phyloP scores from a whole-genome alignment of 1,284 basidiomycete genomes.

The Coniferiporia sulphurascens region DNA sequence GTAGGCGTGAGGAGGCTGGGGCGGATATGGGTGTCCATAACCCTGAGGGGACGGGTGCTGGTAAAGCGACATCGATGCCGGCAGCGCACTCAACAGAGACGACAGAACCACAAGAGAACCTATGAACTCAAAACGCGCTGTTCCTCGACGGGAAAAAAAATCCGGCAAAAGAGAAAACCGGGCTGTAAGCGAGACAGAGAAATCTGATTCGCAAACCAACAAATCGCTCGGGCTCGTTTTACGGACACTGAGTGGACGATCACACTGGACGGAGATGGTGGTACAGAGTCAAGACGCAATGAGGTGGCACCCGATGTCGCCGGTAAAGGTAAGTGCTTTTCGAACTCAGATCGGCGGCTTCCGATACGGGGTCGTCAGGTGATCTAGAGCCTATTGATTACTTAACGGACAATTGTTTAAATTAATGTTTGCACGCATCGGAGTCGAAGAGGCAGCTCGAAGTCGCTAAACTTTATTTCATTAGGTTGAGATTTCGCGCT shows the following conservation, averaged over 20 bases:
- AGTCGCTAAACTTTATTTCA: not conserved
- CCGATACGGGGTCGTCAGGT: not conserved
- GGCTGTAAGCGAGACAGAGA: conserved; percentile 8
- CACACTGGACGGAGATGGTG: conserved; percentile 32
- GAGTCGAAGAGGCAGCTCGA: not conserved
- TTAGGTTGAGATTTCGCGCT: not conserved
- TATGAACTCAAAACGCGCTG: not conserved
- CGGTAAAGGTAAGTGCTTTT: not conserved
- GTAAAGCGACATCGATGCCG: conserved; percentile 16
- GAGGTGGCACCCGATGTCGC: not conserved
- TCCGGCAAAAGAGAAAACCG: not conserved
- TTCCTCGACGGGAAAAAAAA: not conserved
- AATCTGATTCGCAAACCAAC: conserved; percentile 8
- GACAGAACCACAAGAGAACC: not conserved
- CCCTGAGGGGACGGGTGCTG: conserved; percentile 9
- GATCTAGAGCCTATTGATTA: not conserved
- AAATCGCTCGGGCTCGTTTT: conserved; percentile 3
- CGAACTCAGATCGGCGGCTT: conserved; percentile 3
- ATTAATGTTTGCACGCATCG: not conserved
- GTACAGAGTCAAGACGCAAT: conserved; percentile 31
- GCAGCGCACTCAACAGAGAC: conserved; percentile 2
- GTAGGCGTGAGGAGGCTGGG: conserved; percentile 27
- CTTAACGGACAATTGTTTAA: not conserved
- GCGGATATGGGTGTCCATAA: conserved; percentile 9
- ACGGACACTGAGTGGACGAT: conserved; percentile 19